A percentile compares a stretch with the other conserved stretches of the same genome.
Conservation (phyloP, 257 asterid species). For the Oldenlandia corymbosa region DNA sequence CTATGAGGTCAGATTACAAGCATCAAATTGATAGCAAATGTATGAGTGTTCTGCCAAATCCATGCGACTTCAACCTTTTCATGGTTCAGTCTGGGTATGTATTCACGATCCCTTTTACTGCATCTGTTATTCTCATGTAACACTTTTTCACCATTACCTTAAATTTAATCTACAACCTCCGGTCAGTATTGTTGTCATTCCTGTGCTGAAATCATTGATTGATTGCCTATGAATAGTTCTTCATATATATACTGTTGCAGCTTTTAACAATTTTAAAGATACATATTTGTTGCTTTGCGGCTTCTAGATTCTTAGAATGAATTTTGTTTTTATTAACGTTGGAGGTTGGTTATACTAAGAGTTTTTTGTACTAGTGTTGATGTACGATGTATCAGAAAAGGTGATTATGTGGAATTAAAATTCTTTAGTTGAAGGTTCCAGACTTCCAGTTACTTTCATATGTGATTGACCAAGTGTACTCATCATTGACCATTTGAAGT, state of each 20-base stretch:
- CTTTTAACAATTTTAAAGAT: not conserved
- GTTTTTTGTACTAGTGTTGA: not conserved
- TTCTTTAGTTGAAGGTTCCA: not conserved
- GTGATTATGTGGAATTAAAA: not conserved
- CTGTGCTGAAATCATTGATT: not conserved
- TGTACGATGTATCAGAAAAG: not conserved
- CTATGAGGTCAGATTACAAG: constrained; percentile 54
- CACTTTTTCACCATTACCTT: not conserved
- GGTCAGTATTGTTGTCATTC: not conserved
- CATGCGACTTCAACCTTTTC: constrained; percentile 82
- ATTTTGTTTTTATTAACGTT: not conserved
- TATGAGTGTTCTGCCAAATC: constrained; percentile 90
- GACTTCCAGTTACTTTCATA: not conserved
- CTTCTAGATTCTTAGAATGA: not conserved
- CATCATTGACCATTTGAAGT: not conserved
- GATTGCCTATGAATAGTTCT: not conserved
- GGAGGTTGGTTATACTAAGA: not conserved
- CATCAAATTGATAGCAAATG: constrained; percentile 85
- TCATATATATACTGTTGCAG: not conserved
- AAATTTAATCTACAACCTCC: not conserved
- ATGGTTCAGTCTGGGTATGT: constrained; percentile 89
- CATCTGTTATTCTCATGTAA: not conserved
- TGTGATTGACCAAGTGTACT: not conserved
- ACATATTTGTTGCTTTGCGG: not conserved
- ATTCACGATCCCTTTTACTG: not conserved